Conservation (phyloP, 139 green algal genomes). For the Ettlia oleoabundans region DNA sequence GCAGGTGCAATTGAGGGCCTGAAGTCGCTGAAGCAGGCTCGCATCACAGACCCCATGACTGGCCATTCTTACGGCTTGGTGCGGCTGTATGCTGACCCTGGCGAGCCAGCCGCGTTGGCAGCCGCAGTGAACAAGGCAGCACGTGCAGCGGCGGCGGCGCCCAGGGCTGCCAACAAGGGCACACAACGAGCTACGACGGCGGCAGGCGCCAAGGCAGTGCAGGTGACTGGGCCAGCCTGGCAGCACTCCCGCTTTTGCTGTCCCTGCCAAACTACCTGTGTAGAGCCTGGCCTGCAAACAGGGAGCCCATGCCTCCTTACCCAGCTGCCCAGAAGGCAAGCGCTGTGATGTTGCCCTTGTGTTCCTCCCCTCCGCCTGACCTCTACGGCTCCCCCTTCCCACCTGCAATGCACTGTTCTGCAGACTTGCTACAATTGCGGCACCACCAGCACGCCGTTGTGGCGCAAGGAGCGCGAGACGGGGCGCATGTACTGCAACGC, state of each 20-base stretch:
- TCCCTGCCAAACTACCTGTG: too few relatives aligned
- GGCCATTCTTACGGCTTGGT: slow-evolving; percentile 42
- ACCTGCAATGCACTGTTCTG: too few relatives aligned
- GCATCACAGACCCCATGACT: slow-evolving; percentile 39
- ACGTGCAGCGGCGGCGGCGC: neutral
- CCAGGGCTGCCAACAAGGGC: neutral
- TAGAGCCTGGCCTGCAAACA: too few relatives aligned
- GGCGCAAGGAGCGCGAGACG: slow-evolving; percentile 69
- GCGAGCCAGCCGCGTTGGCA: neutral
- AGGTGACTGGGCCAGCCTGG: neutral
- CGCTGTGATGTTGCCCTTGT: neutral
- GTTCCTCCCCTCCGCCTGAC: neutral
- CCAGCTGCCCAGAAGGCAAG: too few relatives aligned
- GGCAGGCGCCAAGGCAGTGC: neutral
- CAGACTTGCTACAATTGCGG: slow-evolving; percentile 74
- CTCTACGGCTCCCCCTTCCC: neutral
- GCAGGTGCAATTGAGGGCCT: slow-evolving; percentile 50
- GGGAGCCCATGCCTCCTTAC: too few relatives aligned
- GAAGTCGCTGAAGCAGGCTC: slow-evolving; percentile 41
- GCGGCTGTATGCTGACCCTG: slow-evolving; percentile 46
- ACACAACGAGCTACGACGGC: neutral
- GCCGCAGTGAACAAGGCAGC: neutral
- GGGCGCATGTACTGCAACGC: slow-evolving; percentile 76
- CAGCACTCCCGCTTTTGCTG: too few relatives aligned
- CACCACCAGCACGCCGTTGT: slow-evolving; percentile 74